These are phyloP conservation scores for Hygrophoropsis aurantiaca DNA, from an alignment of 768 basidiomycete species.

Conservation along the genomic window DNA sequence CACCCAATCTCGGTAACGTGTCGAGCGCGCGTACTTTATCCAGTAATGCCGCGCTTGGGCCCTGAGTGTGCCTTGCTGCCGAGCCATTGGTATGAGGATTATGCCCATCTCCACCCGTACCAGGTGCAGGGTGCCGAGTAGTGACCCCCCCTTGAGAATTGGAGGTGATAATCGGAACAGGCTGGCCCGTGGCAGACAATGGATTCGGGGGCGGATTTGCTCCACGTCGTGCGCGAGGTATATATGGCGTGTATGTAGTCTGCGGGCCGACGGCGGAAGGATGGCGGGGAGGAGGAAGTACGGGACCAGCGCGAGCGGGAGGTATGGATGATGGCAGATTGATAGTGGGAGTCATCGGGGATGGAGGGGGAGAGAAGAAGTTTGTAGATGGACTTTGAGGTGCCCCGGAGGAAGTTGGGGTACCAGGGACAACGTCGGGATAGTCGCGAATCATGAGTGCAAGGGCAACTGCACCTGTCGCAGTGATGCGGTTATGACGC, in stretches of 20 bases:
- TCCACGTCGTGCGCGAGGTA: constrained; percentile 64
- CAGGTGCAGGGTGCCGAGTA: constrained; percentile 36
- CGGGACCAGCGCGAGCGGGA: constrained; percentile 37
- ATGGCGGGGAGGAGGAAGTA: constrained; percentile 51
- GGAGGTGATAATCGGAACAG: constrained; percentile 71
- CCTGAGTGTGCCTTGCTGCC: constrained; percentile 29
- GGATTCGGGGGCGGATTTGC: constrained; percentile 37
- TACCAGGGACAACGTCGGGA: constrained; percentile 64
- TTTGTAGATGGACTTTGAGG: constrained; percentile 7
- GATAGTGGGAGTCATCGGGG: constrained; percentile 30
- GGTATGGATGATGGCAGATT: constrained; percentile 16
- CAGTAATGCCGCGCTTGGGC: constrained; percentile 75
- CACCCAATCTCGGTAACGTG: constrained; percentile 80
- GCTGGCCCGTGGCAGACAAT: constrained; percentile 42
- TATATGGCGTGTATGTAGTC: constrained; percentile 83
- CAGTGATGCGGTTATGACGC: constrained; percentile 82
- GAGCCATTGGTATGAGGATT: not conserved
- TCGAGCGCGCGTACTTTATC: constrained; percentile 92
- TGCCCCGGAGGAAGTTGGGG: constrained; percentile 9
- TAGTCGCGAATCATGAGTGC: constrained; percentile 98
- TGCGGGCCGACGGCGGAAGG: constrained; percentile 48
- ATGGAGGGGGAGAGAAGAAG: constrained; percentile 31
- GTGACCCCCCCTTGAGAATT: constrained; percentile 55
- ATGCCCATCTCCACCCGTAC: constrained; percentile 1
- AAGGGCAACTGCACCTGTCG: constrained; percentile 84